Evolutionary conservation across 2,329 filamentous ascomycete genomes (phyloP).

Genomic region (Cryphonectria carpinicola): DNA sequence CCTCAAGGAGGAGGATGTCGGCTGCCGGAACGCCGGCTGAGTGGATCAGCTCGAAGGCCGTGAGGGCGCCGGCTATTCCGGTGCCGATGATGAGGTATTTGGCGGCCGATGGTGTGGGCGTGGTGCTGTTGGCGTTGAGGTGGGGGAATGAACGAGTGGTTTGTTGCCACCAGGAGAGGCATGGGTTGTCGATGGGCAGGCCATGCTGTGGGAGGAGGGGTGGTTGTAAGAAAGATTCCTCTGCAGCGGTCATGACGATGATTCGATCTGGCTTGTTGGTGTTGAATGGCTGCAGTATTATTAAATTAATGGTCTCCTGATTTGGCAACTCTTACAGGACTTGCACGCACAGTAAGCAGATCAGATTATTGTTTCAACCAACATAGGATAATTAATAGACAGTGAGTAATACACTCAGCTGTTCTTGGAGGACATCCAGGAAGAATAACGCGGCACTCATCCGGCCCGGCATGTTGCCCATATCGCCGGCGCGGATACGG

Average conservation of each 20-base stretch:
- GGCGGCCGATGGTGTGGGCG: conserved; percentile 35
- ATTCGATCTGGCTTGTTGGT: background rate
- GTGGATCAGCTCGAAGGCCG: conserved; percentile 45
- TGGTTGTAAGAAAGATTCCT: background rate
- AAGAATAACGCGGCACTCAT: background rate
- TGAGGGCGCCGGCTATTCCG: conserved; percentile 46
- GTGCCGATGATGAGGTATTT: conserved; percentile 48
- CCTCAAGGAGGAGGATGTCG: conserved; percentile 47
- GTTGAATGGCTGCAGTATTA: no score
- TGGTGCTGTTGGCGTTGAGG: conserved; percentile 43
- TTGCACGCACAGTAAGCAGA: background rate
- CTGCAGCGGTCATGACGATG: background rate
- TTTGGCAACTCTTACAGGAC: background rate
- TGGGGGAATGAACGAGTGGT: conserved; percentile 48
- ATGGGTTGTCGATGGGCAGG: conserved; percentile 27
- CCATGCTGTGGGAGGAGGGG: background rate
- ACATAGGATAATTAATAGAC: background rate
- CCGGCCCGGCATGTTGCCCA: background rate
- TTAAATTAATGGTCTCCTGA: background rate
- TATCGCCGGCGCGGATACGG: background rate
- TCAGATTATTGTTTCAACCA: background rate
- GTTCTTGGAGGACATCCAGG: no score
- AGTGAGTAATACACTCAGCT: no score
- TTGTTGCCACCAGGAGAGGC: conserved; percentile 45
- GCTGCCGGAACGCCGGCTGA: conserved; percentile 36